Base-by-base conservation (phyloP, 106 monocot species). In the Iris macrosiphon region DNA sequence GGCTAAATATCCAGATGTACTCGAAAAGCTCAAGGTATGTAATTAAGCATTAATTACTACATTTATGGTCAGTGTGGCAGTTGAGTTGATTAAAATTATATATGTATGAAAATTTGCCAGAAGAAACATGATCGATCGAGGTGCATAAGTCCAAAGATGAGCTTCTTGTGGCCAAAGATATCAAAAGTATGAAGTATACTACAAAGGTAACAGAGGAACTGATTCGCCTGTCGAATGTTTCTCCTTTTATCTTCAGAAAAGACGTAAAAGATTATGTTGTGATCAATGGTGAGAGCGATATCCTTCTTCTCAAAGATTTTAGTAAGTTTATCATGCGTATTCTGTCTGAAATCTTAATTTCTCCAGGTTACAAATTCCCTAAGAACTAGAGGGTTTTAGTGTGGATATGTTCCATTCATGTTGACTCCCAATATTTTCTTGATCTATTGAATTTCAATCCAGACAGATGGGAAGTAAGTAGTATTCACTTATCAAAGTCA, bases 11-110 rank as follows among this genome's bases (percentile, higher is more conserved):
- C 63, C 68, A 14, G 29, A 51, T 1, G 29, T 64, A 47, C 75
- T 75, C 45, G 41, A 69, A 31, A 75, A 52, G 31, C 50, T 75
- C n/a, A 62, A 62, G 75, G 75, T 76, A 52, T n/a, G n/a, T n/a
- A n/a, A n/a, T n/a, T n/a, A n/a, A n/a, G n/a, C n/a, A 56, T 20
- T 3, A 61, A 31, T 18, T 1, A 27, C 27, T n/a, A n/a, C n/a
- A n/a, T n/a, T n/a, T n/a, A n/a, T n/a, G n/a, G n/a, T n/a, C n/a
- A n/a, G n/a, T n/a, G n/a, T n/a, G n/a, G n/a, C n/a, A n/a, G n/a
- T 27, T 3, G 10, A 31, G 29, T 6, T 58, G 26, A 22, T 40
- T 48, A 49, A 52, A 20, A 10, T 18, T n/a, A n/a, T n/a, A n/a
- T n/a, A 12, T 52, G 14, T 12, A 25, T 60, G 10, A 12, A 22